Evolutionary conservation across 495 filamentous ascomycete species (phyloP).

Genomic region (Daldinia concentrica): DNA sequence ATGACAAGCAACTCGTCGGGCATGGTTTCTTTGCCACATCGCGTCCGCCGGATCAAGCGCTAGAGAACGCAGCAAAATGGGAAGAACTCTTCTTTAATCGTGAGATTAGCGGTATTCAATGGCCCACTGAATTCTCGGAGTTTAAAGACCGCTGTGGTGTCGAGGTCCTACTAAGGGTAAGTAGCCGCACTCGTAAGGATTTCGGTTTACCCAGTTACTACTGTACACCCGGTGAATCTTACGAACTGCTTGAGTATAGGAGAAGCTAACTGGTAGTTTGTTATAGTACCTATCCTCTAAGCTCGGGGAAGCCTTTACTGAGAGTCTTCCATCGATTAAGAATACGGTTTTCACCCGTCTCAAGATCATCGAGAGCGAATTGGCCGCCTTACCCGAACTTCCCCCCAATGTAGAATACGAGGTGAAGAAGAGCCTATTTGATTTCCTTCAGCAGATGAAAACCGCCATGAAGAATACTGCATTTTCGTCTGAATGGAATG

Average conservation of each 20-base stretch:
- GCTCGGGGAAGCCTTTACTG: constrained; percentile 41
- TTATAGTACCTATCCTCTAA: constrained; percentile 42
- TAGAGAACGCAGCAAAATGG: constrained; percentile 63
- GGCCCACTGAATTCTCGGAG: constrained; percentile 54
- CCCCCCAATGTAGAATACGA: constrained; percentile 60
- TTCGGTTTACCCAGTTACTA: not conserved
- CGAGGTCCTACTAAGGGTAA: constrained; percentile 59
- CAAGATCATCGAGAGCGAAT: constrained; percentile 54
- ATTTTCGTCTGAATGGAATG: constrained; percentile 47
- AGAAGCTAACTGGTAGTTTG: constrained; percentile 11
- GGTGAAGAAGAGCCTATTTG: constrained; percentile 53
- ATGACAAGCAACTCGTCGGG: constrained; percentile 63
- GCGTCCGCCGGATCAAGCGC: constrained; percentile 53
- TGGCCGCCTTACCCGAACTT: constrained; percentile 64
- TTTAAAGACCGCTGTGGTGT: constrained; percentile 69
- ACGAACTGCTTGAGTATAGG: not conserved
- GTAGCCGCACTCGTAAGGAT: not conserved
- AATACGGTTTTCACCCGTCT: constrained; percentile 64
- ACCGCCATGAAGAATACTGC: constrained; percentile 43
- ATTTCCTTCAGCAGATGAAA: constrained; percentile 54
- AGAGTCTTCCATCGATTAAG: constrained; percentile 65
- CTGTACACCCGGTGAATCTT: not conserved
- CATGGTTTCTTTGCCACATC: constrained; percentile 73
- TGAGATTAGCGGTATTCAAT: constrained; percentile 44
- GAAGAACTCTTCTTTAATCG: constrained; percentile 69